A percentile compares a stretch with the other conserved stretches of the same genome.
Evolutionary conservation across 306 rosid genomes (phyloP).

Genomic region (Mimosa bimucronata): DNA sequence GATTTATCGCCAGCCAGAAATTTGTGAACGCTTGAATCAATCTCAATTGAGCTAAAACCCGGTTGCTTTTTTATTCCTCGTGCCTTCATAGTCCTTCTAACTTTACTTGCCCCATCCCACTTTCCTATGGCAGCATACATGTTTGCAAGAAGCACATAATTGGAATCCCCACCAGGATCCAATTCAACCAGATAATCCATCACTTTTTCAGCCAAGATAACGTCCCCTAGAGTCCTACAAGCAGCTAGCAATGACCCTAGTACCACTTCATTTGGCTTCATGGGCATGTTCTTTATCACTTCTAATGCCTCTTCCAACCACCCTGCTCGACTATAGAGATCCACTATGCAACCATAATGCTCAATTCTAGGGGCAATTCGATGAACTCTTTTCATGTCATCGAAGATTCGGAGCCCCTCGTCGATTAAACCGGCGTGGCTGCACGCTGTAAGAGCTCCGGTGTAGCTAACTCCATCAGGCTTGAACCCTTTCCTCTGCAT

Average conservation of each 20-base stretch:
- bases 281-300: slow-evolving; percentile 69
- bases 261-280: slow-evolving; percentile 88
- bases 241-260: slow-evolving; percentile 92
- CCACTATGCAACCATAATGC: slow-evolving; percentile 89
- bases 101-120: slow-evolving; percentile 82
- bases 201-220: slow-evolving; percentile 75
- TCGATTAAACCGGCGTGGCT: slow-evolving; percentile 81
- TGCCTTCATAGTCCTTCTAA: slow-evolving; percentile 71
- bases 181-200: slow-evolving; percentile 57
- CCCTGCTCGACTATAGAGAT: slow-evolving; percentile 86
- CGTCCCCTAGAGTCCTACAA: slow-evolving; percentile 71
- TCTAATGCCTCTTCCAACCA: slow-evolving; percentile 72
- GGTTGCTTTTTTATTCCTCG: slow-evolving; percentile 74
- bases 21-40: slow-evolving; percentile 71
- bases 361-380: slow-evolving; percentile 67
- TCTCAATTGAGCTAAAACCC: slow-evolving; percentile 78
- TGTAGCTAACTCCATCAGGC: slow-evolving; percentile 80
- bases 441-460: slow-evolving; percentile 86
- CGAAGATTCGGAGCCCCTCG: slow-evolving; percentile 66
- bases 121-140: slow-evolving; percentile 75
- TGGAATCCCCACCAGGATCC: slow-evolving; percentile 73
- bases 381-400: slow-evolving; percentile 57
- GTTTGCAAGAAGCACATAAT: slow-evolving; percentile 84
- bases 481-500: slow-evolving; percentile 76
- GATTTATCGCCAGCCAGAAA: slow-evolving; percentile 77